Base-by-base conservation (phyloP, 331 rosid species). In the Acacia pycnantha region DNA sequence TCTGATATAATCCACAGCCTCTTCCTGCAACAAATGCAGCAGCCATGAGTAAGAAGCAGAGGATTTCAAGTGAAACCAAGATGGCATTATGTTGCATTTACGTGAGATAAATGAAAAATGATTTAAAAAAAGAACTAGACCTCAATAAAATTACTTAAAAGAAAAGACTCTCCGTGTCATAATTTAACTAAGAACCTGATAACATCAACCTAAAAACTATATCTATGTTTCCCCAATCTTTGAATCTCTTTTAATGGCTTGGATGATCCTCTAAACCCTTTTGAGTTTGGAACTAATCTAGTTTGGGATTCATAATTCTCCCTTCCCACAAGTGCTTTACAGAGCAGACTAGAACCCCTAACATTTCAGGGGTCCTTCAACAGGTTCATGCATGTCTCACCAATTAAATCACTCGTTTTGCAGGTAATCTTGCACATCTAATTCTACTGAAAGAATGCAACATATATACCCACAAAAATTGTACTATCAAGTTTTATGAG, bases 1-100 rank as follows among this genome's bases (percentile, higher is more conserved):
- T 70, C 87, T 88, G 56, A 93, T 86, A 41, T 91, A 90, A 35
- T 92, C 90, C 83, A 90, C 87, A 1, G 87, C 88, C 88, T 93
- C 97, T 76, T 87, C 98, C 98, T 95, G 96, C 87, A 83, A 37
- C 78, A 76, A 77, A 74, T 72, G 77, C 79, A 74, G 31, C 50
- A 70, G 81, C 14, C 50, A 80, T n/a, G 7, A 54, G 62, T 68
- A 72, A 44, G 79, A 33, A 50, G 24, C 43, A 22, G 76, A 58
- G 41, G 58, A 33, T 26, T 77, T 40, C 15, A 26, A 76, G 77
- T 77, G 74, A 72, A 76, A 78, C 22, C 50, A 66, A 69, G 47
- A 75, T 31, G 46, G 37, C 37, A 51, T 43, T 31, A 46, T n/a
- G 31, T n/a, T 41, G 26, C 2, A 16, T 40, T 69, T 40, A 67